A percentile compares a stretch with the other conserved stretches of the same genome.
phyloP scores from a whole-genome alignment of 768 basidiomycete species.

The Auriscalpium microsporum region DNA sequence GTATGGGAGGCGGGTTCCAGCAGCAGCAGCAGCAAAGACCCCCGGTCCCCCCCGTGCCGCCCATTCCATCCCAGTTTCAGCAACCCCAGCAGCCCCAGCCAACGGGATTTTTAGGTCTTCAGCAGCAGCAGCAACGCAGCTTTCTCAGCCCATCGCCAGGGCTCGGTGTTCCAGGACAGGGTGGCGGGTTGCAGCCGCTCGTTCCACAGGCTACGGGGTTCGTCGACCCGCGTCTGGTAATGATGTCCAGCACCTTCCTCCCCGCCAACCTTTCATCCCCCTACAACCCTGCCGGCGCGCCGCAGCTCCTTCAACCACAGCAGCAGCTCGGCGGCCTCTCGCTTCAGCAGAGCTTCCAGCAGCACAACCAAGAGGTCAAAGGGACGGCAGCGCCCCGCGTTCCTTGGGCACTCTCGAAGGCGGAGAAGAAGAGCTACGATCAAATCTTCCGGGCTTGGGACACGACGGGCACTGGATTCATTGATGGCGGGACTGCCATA shows the following conservation, averaged over 20 bases:
- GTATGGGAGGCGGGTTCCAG: slow-evolving; percentile 31
- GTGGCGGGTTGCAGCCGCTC: slow-evolving; percentile 33
- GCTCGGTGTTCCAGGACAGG: slow-evolving; percentile 35
- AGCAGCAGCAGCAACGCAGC: slow-evolving; percentile 35
- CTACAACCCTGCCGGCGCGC: slow-evolving; percentile 49
- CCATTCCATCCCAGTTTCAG: slow-evolving; percentile 20
- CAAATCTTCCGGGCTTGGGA: slow-evolving; percentile 98
- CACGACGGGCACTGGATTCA: slow-evolving; percentile 68
- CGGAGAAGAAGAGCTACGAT: slow-evolving; percentile 95
- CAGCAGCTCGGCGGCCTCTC: slow-evolving; percentile 35
- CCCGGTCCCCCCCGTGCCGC: slow-evolving; percentile 19
- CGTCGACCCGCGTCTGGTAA: slow-evolving; percentile 72
- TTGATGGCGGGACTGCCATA: slow-evolving; percentile 72
- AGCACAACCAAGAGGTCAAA: slow-evolving; percentile 69
- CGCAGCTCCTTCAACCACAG: slow-evolving; percentile 59
- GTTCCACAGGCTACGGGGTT: slow-evolving; percentile 74
- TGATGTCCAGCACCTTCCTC: slow-evolving; percentile 92
- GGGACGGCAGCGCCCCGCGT: slow-evolving; percentile 60
- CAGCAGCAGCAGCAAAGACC: slow-evolving; percentile 29
- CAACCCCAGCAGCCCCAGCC: slow-evolving; percentile 59
- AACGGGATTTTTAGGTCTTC: slow-evolving; percentile 37
- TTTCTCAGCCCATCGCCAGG: slow-evolving; percentile 55
- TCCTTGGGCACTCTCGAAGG: slow-evolving; percentile 79
- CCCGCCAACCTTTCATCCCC: slow-evolving; percentile 59
- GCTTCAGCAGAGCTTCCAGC: slow-evolving; percentile 80